These are phyloP conservation scores for Stemphylium vesicarium DNA, from an alignment of 2,329 filamentous ascomycete species.

Conservation along the genomic window DNA sequence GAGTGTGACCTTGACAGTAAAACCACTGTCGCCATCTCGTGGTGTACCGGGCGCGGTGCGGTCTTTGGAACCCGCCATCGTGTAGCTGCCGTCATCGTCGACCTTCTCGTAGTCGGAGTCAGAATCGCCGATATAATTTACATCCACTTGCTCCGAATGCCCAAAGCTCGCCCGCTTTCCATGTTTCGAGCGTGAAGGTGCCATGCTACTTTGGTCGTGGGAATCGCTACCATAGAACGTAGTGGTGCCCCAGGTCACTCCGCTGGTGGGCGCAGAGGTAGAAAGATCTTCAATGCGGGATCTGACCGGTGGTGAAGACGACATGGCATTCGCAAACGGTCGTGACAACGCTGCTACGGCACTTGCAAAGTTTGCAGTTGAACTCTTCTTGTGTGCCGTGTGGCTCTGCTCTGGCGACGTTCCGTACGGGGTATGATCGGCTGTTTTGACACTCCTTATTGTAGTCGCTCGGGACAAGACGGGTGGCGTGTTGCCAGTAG, in stretches of 20 bases:
- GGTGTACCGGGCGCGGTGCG: constrained; percentile 27
- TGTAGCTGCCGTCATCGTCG: constrained; percentile 17
- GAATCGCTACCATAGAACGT: constrained; percentile 48
- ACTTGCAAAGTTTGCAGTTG: constrained; percentile 48
- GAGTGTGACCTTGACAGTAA: constrained; percentile 56
- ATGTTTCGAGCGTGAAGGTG: constrained; percentile 43
- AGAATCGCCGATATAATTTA: constrained; percentile 41
- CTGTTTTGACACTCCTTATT: constrained; percentile 42
- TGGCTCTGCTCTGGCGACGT: constrained; percentile 52
- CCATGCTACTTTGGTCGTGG: constrained; percentile 34
- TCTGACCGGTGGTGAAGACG: constrained; percentile 48
- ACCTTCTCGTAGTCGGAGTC: constrained; percentile 41
- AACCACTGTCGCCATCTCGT: constrained; percentile 13
- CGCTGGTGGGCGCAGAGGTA: constrained; percentile 50
- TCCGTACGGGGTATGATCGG: constrained; percentile 50
- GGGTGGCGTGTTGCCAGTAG: constrained; percentile 61
- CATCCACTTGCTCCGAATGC: constrained; percentile 38
- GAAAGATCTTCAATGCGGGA: constrained; percentile 49
- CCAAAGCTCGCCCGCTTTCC: constrained; percentile 49
- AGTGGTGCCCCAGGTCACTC: constrained; percentile 56
- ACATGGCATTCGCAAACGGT: constrained; percentile 48
- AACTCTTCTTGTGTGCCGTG: constrained; percentile 38
- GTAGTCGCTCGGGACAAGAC: constrained; percentile 50
- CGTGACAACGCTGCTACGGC: constrained; percentile 50
- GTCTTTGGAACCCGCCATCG: constrained; percentile 31